A percentile compares a stretch with the other conserved stretches of the same genome.
Conservation (phyloP, 768 basidiomycete genomes). For the Melanogaster broomeanus region DNA sequence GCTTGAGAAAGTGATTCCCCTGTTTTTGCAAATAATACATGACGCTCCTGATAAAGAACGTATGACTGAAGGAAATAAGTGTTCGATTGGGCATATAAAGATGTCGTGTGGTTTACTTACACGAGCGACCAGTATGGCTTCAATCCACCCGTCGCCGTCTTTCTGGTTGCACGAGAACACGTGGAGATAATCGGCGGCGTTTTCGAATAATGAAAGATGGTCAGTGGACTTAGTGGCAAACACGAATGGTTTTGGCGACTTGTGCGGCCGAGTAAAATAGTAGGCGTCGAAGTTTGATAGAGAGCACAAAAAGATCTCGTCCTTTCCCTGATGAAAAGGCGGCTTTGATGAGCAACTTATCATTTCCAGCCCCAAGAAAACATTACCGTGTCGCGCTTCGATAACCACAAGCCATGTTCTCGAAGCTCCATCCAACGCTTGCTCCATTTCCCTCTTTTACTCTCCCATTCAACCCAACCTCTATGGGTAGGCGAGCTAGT, state of each 20-base stretch:
- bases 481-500: constrained; percentile 42
- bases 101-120: constrained; percentile 43
- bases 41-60: constrained; percentile 77
- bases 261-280: constrained; percentile 70
- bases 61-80: constrained; percentile 59
- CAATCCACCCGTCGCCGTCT: constrained; percentile 78
- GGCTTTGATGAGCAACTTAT: constrained; percentile 3
- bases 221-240: constrained; percentile 92
- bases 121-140: constrained; percentile 78
- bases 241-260: constrained; percentile 80
- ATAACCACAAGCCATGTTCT: constrained; percentile 83
- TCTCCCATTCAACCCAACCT: constrained; percentile 85
- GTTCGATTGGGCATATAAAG: neutral
- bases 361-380: neutral
- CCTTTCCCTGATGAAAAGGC: constrained; percentile 66
- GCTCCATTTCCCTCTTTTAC: constrained; percentile 92
- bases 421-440: constrained; percentile 89
- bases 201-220: constrained; percentile 83
- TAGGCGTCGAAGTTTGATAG: constrained; percentile 91
- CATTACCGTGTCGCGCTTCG: constrained; percentile 86
- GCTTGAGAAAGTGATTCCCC: constrained; percentile 25
- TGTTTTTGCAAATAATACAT: constrained; percentile 47
- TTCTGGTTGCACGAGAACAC: constrained; percentile 76
- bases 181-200: constrained; percentile 85
- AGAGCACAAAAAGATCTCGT: constrained; percentile 79